Evolutionary conservation across 768 basidiomycete species (phyloP).

Genomic region (Ephemerocybe angulata): DNA sequence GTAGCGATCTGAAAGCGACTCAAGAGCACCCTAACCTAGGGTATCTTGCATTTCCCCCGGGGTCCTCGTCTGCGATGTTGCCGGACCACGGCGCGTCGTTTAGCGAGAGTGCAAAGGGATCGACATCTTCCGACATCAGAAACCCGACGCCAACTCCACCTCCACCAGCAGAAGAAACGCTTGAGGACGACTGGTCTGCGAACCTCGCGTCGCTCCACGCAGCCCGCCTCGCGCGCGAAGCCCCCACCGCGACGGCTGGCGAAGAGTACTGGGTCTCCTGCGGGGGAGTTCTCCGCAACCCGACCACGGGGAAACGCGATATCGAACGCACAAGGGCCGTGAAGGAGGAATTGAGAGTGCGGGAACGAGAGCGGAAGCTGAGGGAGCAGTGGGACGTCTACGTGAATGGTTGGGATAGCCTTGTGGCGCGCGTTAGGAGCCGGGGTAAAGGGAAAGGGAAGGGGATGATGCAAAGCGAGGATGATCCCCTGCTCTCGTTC

Average conservation of each 20-base stretch:
- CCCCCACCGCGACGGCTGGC: constrained; percentile 40
- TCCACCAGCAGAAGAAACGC: too few relatives aligned
- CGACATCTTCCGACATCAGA: not conserved
- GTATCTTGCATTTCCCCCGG: not conserved
- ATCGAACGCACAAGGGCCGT: constrained; percentile 46
- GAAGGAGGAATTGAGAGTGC: constrained; percentile 42
- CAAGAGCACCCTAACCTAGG: too few relatives aligned
- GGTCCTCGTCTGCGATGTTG: not conserved
- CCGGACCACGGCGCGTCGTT: too few relatives aligned
- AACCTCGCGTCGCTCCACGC: not conserved
- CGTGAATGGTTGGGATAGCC: constrained; percentile 46
- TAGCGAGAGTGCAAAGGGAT: too few relatives aligned
- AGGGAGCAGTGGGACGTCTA: constrained; percentile 49
- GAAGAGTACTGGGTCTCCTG: constrained; percentile 61
- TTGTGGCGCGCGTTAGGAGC: constrained; percentile 25
- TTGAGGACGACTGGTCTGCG: constrained; percentile 1
- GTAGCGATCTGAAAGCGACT: too few relatives aligned
- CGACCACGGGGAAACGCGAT: constrained; percentile 46
- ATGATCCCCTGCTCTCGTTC: constrained; percentile 33
- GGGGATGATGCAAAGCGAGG: not conserved
- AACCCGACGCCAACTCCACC: not conserved
- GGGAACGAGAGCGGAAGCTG: constrained; percentile 38
- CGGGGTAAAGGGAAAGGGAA: not conserved
- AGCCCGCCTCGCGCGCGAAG: constrained; percentile 28
- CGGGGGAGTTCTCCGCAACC: constrained; percentile 54